A percentile compares a stretch with the other conserved stretches of the same genome.
phyloP scores from a whole-genome alignment of 2,329 filamentous ascomycete species.

The Paraphaeosphaeria sporulosa region DNA sequence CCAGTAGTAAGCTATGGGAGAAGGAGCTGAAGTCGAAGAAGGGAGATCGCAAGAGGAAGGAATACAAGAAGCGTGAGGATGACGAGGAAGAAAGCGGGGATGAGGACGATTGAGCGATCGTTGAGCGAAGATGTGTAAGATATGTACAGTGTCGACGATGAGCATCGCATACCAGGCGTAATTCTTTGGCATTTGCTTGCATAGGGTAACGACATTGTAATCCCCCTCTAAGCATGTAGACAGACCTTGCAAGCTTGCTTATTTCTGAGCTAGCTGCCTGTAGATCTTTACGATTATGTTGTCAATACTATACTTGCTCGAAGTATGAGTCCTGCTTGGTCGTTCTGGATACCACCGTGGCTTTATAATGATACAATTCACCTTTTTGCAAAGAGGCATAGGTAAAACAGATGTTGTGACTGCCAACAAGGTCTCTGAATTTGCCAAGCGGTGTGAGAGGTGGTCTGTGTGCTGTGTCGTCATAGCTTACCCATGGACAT shows the following conservation, averaged over 20 bases:
- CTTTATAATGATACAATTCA: background rate
- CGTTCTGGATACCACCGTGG: background rate
- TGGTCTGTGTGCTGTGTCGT: slow-evolving; percentile 6
- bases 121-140: slow-evolving; percentile 15
- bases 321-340: background rate
- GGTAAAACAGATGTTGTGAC: background rate
- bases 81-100: slow-evolving; percentile 53
- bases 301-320: background rate
- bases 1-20: slow-evolving; percentile 77
- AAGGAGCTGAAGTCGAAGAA: slow-evolving; percentile 59
- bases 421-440: background rate
- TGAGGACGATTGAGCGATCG: slow-evolving; percentile 37
- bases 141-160: slow-evolving; percentile 18
- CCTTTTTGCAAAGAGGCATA: background rate
- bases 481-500: background rate
- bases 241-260: background rate
- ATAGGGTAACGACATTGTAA: slow-evolving; percentile 9
- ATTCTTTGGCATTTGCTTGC: slow-evolving; percentile 13
- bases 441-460: background rate
- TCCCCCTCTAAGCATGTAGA: slow-evolving; percentile 4
- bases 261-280: background rate
- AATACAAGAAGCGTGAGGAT: slow-evolving; percentile 50
- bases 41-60: slow-evolving; percentile 45
- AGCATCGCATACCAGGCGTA: slow-evolving; percentile 24
- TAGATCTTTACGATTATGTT: slow-evolving; percentile 6